Conservation (phyloP, 164 flowering plant species). For the Sextonia rubra region DNA sequence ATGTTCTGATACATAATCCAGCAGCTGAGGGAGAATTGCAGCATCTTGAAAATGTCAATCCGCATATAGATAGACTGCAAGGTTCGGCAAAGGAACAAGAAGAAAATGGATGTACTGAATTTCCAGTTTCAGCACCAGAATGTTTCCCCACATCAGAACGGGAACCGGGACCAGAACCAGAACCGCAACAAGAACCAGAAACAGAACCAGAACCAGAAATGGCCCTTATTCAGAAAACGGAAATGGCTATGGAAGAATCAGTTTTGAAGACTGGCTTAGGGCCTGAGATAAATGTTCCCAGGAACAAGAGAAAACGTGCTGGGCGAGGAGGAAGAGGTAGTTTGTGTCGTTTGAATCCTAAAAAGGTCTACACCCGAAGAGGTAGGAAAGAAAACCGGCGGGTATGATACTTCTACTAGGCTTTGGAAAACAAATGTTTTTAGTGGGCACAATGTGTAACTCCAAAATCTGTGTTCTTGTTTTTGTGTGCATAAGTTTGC, state of each 20-base stretch:
- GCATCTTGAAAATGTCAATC: conserved; percentile 20
- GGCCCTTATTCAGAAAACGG: too few relatives aligned
- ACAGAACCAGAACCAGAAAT: neutral
- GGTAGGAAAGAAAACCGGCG: too few relatives aligned
- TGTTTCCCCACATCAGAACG: conserved; percentile 13
- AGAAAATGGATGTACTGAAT: conserved; percentile 25
- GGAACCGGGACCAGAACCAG: neutral
- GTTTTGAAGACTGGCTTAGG: conserved; percentile 32
- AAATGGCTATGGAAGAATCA: conserved; percentile 6
- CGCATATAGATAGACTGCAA: conserved; percentile 20
- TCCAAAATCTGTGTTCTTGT: too few relatives aligned
- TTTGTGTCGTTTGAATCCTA: conserved; percentile 44
- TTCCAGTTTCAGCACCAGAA: conserved; percentile 21
- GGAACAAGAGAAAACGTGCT: conserved; percentile 65
- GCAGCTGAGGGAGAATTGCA: conserved; percentile 34
- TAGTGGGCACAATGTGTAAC: too few relatives aligned
- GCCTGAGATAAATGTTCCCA: conserved; percentile 45
- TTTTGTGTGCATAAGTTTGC: too few relatives aligned
- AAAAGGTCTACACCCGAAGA: conserved; percentile 24
- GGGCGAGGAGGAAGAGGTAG: conserved; percentile 59
- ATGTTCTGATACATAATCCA: conserved; percentile 37
- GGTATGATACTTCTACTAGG: too few relatives aligned
- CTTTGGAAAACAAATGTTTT: too few relatives aligned
- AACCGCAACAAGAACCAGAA: neutral
- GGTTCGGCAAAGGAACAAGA: conserved; percentile 25